Conservation (phyloP, 768 basidiomycete species). For the Lanmaoa rubissima region DNA sequence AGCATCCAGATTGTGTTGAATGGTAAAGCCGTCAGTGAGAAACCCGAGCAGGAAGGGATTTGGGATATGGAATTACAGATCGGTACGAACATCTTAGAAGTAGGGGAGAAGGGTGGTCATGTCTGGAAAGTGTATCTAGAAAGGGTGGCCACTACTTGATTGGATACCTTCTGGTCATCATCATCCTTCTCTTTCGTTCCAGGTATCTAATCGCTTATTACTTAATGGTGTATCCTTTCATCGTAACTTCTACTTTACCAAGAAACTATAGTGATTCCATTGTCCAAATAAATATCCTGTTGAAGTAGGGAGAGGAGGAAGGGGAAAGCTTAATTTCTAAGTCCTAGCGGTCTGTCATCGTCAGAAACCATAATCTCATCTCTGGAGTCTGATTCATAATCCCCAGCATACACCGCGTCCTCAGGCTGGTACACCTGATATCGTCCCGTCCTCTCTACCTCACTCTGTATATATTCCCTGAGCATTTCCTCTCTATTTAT, state of each 20-base stretch:
- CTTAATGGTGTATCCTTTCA: conserved; percentile 31
- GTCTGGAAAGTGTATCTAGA: conserved; percentile 72
- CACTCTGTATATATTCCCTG: conserved; percentile 49
- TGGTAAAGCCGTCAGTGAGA: conserved; percentile 47
- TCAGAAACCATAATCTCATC: conserved; percentile 10
- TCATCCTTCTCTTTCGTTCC: conserved; percentile 8
- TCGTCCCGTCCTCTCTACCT: conserved; percentile 55
- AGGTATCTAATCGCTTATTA: conserved; percentile 31
- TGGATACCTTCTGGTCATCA: conserved; percentile 2
- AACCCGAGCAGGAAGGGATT: conserved; percentile 44
- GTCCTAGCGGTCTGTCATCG: conserved; percentile 23
- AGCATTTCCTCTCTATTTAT: conserved; percentile 65
- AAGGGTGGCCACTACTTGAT: conserved; percentile 33
- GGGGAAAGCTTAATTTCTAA: conserved; percentile 11
- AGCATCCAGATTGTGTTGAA: conserved; percentile 67
- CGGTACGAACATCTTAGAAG: conserved; percentile 64
- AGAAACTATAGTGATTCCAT: conserved; percentile 15
- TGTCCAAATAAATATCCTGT: conserved; percentile 6
- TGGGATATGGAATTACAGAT: conserved; percentile 63
- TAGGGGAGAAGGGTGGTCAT: conserved; percentile 69
- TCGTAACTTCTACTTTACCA: conserved; percentile 28
- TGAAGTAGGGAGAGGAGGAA: background rate
- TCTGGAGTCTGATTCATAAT: conserved; percentile 24
- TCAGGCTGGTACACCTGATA: conserved; percentile 71
- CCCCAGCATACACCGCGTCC: conserved; percentile 45